Base-by-base conservation (phyloP, 2,329 filamentous ascomycete genomes). In the Apiospora marii region DNA sequence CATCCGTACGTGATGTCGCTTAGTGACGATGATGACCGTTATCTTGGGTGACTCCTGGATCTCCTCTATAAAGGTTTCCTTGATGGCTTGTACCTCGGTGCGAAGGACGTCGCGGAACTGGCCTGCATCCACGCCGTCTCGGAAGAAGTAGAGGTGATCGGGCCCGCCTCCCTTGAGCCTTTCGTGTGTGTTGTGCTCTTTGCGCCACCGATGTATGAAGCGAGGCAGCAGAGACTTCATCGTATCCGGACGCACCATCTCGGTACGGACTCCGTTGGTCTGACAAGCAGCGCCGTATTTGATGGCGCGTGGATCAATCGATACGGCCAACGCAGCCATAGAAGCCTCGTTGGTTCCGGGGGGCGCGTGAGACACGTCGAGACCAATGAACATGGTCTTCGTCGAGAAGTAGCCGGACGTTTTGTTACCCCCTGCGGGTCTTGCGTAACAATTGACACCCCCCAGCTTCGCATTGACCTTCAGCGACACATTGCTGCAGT, bases 401-500 rank as follows among this genome's bases (percentile, higher is more conserved):
- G 78, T 79, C 1, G 80, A 79, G 76, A 87, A 88, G 74, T 85
- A 86, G 3, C 77, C 76, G n/a, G 80, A 78, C 10, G 2, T 8
- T 37, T 8, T 37, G 6, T 37, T 5, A 37, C 37, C 37, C 10
- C 10, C 37, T 70, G 67, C 81, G 79, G 72, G 70, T 19, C 78
- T 74, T 13, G 84, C 79, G 64, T 81, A 85, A 70, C 84, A 91
- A 0, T 94, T 98, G 0, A 90, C 88, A 6, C 96, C 96, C 16
- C 96, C 96, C 2, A 99, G 88, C 85, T 99, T 99, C 3, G 94
- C 93, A 78, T 99, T 98, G 75, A 99, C 91, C 85, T 99, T 99
- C 94, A 99, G 96, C 75, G 91, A 89, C 0, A 99, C 94, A 74
- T 99, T 99, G 0, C 94, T 96, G 78, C 94, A 92, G 82, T 98